A percentile compares a stretch with the other conserved stretches of the same genome.
phyloP scores from a whole-genome alignment of 2,329 filamentous ascomycete genomes.

The Plenodomus tracheiphilus region DNA sequence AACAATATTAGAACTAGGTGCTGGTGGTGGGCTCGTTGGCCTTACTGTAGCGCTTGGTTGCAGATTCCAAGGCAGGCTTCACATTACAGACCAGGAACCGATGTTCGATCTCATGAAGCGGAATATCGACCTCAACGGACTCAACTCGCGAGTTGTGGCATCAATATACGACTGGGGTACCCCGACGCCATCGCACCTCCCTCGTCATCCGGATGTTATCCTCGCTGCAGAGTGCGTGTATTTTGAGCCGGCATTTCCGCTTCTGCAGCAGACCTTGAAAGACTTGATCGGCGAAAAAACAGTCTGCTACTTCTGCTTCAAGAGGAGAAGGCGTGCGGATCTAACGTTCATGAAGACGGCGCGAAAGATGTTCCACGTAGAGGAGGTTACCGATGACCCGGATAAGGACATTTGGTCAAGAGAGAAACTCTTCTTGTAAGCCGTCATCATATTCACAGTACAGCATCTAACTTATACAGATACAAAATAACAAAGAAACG shows the following conservation, averaged over 20 bases:
- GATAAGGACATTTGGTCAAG: conserved; percentile 50
- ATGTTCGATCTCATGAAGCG: conserved; percentile 86
- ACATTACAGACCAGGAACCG: conserved; percentile 83
- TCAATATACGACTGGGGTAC: conserved; percentile 78
- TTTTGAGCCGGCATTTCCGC: conserved; percentile 91
- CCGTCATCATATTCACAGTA: neutral
- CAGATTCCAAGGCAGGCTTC: conserved; percentile 60
- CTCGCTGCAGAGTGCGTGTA: conserved; percentile 98
- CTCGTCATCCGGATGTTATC: conserved; percentile 73
- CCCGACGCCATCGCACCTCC: conserved; percentile 43
- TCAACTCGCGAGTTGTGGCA: conserved; percentile 66
- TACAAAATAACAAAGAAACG: conserved; percentile 28
- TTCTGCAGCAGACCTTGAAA: conserved; percentile 77
- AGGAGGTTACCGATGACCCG: conserved; percentile 53
- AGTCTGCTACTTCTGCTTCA: conserved; percentile 89
- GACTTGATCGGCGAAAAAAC: conserved; percentile 68
- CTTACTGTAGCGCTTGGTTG: conserved; percentile 63
- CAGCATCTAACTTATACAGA: conserved; percentile 6
- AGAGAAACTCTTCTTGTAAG: conserved; percentile 57
- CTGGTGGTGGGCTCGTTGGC: conserved; percentile 85
- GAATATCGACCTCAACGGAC: conserved; percentile 81
- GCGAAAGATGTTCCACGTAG: conserved; percentile 54
- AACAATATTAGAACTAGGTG: conserved; percentile 87
- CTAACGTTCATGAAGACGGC: conserved; percentile 57
- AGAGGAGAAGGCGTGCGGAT: conserved; percentile 78